Evolutionary conservation across 1,139 yeast species (phyloP).

Genomic region (Yarrowia galli): DNA sequence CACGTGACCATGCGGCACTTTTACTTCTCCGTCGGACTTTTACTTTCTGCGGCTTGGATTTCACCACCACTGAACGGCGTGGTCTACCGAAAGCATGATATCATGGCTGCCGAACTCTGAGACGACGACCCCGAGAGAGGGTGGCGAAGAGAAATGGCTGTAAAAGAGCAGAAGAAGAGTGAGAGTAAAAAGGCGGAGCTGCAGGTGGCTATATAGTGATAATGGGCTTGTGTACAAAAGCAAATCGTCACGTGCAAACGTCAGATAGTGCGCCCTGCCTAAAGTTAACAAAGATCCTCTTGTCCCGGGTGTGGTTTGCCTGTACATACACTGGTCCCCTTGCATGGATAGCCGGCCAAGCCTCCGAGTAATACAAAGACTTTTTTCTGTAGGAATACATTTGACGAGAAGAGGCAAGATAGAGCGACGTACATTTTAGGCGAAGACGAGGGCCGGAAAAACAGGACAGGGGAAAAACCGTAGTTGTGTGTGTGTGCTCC

Average conservation of each 20-base stretch:
- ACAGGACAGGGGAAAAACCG: background rate
- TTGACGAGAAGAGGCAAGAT: background rate
- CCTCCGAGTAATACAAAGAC: constrained; percentile 26
- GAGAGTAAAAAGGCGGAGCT: background rate
- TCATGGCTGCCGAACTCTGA: constrained; percentile 9
- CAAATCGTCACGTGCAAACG: background rate
- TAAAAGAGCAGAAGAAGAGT: too few species aligned
- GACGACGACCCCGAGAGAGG: background rate
- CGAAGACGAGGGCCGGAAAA: background rate
- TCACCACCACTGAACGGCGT: constrained; percentile 10
- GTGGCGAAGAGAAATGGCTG: background rate
- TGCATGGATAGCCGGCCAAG: constrained; percentile 18
- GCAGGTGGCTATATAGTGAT: background rate
- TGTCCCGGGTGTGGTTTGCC: background rate
- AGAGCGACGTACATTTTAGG: background rate
- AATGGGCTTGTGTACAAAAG: background rate
- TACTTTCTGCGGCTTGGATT: constrained; percentile 3
- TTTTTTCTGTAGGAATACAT: background rate
- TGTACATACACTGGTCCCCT: background rate
- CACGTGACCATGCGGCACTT: constrained; percentile 7
- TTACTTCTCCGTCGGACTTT: constrained; percentile 2
- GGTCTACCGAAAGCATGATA: constrained; percentile 1
- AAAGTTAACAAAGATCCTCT: background rate
- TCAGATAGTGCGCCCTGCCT: background rate
- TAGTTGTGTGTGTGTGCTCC: background rate